Percentiles rank a stretch among this genome's conserved stretches.
Conservation (phyloP, 306 rosid species). For the Castanea crenata region DNA sequence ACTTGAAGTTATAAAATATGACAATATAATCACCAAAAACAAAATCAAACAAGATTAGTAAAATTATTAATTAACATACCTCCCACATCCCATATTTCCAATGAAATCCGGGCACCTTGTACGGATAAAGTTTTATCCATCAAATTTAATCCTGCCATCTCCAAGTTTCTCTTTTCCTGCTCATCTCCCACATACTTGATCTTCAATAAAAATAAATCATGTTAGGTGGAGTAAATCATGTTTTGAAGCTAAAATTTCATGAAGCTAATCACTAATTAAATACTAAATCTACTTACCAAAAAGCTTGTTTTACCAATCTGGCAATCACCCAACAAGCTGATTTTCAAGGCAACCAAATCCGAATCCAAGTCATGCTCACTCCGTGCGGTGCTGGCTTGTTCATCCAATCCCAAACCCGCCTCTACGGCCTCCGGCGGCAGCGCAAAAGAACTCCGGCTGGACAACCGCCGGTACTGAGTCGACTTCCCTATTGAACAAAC, state of each 20-base stretch:
- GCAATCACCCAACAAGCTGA: slow-evolving; percentile 90
- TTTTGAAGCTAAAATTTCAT: neutral
- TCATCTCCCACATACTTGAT: slow-evolving; percentile 87
- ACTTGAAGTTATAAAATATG: neutral
- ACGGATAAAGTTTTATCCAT: slow-evolving; percentile 81
- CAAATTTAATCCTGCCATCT: slow-evolving; percentile 80
- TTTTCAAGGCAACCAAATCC: slow-evolving; percentile 79
- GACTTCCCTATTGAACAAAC: slow-evolving; percentile 60
- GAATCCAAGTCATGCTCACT: slow-evolving; percentile 56
- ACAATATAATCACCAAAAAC: neutral
- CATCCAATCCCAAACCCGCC: slow-evolving; percentile 14
- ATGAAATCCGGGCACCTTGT: slow-evolving; percentile 76
- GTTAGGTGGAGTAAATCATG: no score
- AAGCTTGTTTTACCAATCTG: slow-evolving; percentile 94
- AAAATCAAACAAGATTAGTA: slow-evolving; percentile 8
- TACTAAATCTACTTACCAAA: slow-evolving; percentile 42
- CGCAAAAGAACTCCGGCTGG: slow-evolving; percentile 15
- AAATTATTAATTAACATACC: slow-evolving; percentile 36
- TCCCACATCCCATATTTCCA: slow-evolving; percentile 87
- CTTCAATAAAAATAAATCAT: slow-evolving; percentile 30
- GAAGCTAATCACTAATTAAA: neutral
- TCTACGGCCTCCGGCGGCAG: slow-evolving; percentile 3
- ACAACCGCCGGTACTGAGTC: slow-evolving; percentile 46
- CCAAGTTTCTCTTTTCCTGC: slow-evolving; percentile 59
- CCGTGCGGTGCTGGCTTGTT: neutral